These are phyloP conservation scores for Leucosporidium creatinivorum DNA, from an alignment of 768 basidiomycete genomes.

Conservation along the genomic window DNA sequence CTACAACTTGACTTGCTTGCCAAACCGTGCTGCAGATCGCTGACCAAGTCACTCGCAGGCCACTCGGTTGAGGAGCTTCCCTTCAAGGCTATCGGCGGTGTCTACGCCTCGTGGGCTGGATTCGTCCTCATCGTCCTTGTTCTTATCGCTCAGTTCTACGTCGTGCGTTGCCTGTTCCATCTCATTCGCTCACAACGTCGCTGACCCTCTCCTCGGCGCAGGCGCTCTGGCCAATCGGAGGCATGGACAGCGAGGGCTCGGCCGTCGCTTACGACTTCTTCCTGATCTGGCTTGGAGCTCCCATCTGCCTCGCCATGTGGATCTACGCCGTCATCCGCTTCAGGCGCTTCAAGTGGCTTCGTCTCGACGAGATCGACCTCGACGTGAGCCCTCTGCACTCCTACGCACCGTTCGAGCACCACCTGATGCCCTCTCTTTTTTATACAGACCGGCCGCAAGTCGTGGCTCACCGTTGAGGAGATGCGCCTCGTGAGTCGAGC, in stretches of 20 bases:
- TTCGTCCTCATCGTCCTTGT: constrained; percentile 32
- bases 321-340: background rate
- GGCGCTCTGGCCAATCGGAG: constrained; percentile 21
- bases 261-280: constrained; percentile 27
- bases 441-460: constrained; percentile 34
- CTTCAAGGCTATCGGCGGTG: constrained; percentile 31
- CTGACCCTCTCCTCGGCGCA: background rate
- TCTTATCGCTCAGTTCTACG: constrained; percentile 35
- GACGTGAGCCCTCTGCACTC: constrained; percentile 7
- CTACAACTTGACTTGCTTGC: too few relatives aligned
- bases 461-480: constrained; percentile 33
- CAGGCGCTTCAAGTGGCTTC: background rate
- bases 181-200: too few relatives aligned
- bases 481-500: constrained; percentile 9
- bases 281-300: constrained; percentile 12
- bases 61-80: constrained; percentile 34
- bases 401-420: background rate
- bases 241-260: background rate
- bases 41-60: background rate
- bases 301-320: constrained; percentile 34
- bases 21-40: too few relatives aligned
- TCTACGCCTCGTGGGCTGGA: constrained; percentile 31
- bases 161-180: too few relatives aligned
- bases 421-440: too few relatives aligned
- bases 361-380: constrained; percentile 37